Evolutionary conservation across 164 flowering plant species (phyloP), one percentile per base, ranked within the genome.

Genomic region (Warburgia ugandensis): DNA sequence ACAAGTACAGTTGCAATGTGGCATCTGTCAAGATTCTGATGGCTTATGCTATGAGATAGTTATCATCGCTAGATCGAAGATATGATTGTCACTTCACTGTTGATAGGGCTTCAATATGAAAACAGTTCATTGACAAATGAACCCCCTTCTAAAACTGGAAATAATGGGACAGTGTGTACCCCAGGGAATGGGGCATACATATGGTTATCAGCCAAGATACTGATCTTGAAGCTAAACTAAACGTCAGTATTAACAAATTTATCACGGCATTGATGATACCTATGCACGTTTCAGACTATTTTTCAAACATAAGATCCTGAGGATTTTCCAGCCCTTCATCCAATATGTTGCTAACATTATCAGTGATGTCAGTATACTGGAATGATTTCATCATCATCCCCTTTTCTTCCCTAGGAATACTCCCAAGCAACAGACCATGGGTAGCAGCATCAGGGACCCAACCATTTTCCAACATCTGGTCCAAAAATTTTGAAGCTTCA

Each of bases 401-500:
- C 6, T 19, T 39, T 37, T 62, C 71, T 50, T 52, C 64, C 5
- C 46, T 44, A 30, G 28, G 62, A 58, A 14, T 35, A 33, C 72
- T 73, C 12, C 86, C 76, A 39, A 77, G 67, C 54, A 85, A 48
- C 54, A 72, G 54, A 44, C 58, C 64, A 58, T 85, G 94, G 27
- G 89, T 79, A 53, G 28, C 52, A 41, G 77, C 67, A 69, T 74
- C 81, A 6, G 89, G 94, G 16, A 85, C 77, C 83, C 77, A 80
- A 33, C 89, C 94, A 41, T 58, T 73, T 47, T 77, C 94, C 73
- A 82, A 68, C 89, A 85, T 82, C 36, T 52, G 46, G 46, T 85
- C 89, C 71, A 82, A 55, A 13, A 82, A 62, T 16, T 47, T 63
- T 22, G 67, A 32, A 2, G 83, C 86, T 48, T 77, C 63, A 22